Percentiles rank a stretch among this genome's conserved stretches.
Evolutionary conservation across 139 green algal genomes (phyloP).

Genomic region (Chlamydomonas urium): DNA sequence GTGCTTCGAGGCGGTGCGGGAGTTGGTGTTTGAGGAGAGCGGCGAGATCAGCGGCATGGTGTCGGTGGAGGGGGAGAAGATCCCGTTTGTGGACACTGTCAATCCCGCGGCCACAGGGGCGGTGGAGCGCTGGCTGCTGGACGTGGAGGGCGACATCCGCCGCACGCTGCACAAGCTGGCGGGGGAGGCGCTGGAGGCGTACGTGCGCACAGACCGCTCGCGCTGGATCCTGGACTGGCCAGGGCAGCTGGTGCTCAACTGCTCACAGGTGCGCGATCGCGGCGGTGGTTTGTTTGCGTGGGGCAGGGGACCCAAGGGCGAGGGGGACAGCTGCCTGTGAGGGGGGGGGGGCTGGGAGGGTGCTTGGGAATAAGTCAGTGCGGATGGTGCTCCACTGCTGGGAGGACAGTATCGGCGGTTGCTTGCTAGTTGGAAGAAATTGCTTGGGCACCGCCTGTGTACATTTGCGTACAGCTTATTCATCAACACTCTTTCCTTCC

Average conservation of each 20-base stretch:
- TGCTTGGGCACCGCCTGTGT: too few species aligned
- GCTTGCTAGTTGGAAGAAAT: too few species aligned
- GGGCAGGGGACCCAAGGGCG: too few species aligned
- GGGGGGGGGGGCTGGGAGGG: background rate
- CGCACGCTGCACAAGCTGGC: conserved; percentile 61
- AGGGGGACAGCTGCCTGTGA: background rate
- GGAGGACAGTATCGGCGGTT: too few species aligned
- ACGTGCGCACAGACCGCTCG: conserved; percentile 37
- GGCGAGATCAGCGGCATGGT: conserved; percentile 41
- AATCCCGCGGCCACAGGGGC: conserved; percentile 51
- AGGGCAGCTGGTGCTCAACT: conserved; percentile 69
- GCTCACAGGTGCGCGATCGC: conserved; percentile 61
- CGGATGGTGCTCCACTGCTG: background rate
- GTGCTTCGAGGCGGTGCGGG: conserved; percentile 55
- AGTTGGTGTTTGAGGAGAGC: conserved; percentile 51
- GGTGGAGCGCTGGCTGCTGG: conserved; percentile 61
- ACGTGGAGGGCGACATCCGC: conserved; percentile 58
- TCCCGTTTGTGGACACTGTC: conserved; percentile 58
- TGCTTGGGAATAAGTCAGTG: background rate
- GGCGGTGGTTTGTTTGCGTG: conserved; percentile 8
- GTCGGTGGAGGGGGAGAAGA: conserved; percentile 63
- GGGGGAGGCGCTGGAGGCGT: conserved; percentile 52
- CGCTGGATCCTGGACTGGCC: conserved; percentile 73
- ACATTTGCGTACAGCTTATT: too few species aligned
- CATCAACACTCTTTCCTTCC: background rate